These are phyloP conservation scores for Bipolaris victoriae DNA, from an alignment of 2,329 filamentous ascomycete genomes.

Conservation along the genomic window DNA sequence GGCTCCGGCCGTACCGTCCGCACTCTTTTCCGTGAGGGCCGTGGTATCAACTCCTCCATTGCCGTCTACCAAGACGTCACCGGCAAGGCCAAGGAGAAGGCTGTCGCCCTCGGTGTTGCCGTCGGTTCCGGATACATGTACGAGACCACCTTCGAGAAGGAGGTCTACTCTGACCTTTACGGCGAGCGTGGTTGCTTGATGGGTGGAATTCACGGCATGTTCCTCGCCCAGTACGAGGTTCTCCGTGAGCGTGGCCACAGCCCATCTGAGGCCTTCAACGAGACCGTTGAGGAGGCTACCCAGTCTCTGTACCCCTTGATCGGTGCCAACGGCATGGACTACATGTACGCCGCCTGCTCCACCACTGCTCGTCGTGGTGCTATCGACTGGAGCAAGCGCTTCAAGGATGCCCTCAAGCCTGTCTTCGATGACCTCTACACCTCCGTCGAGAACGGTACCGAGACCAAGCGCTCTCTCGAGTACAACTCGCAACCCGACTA, in stretches of 20 bases:
- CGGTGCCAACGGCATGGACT: slow-evolving; percentile 98
- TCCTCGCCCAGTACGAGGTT: slow-evolving; percentile 99
- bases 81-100: slow-evolving; percentile 97
- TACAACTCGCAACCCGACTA: slow-evolving; percentile 97
- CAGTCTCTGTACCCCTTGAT: slow-evolving; percentile 98
- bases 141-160: slow-evolving; percentile 99
- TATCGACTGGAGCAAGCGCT: slow-evolving; percentile 96
- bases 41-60: slow-evolving; percentile 99
- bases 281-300: slow-evolving; percentile 99
- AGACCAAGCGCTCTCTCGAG: slow-evolving; percentile 95
- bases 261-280: slow-evolving; percentile 99
- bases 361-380: slow-evolving; percentile 97
- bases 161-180: slow-evolving; percentile 99
- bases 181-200: slow-evolving; percentile 99
- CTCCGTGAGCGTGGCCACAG: slow-evolving; percentile 98
- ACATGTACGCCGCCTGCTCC: slow-evolving; percentile 99
- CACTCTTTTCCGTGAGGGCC: slow-evolving; percentile 97
- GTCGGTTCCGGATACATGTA: slow-evolving; percentile 98
- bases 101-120: slow-evolving; percentile 93
- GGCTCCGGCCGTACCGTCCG: slow-evolving; percentile 98
- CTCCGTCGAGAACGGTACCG: slow-evolving; percentile 85
- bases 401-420: slow-evolving; percentile 98
- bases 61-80: slow-evolving; percentile 99
- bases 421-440: slow-evolving; percentile 98
- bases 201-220: slow-evolving; percentile 99